Evolutionary conservation across 2,329 filamentous ascomycete species (phyloP).

Genomic region (Zasmidium angulare): DNA sequence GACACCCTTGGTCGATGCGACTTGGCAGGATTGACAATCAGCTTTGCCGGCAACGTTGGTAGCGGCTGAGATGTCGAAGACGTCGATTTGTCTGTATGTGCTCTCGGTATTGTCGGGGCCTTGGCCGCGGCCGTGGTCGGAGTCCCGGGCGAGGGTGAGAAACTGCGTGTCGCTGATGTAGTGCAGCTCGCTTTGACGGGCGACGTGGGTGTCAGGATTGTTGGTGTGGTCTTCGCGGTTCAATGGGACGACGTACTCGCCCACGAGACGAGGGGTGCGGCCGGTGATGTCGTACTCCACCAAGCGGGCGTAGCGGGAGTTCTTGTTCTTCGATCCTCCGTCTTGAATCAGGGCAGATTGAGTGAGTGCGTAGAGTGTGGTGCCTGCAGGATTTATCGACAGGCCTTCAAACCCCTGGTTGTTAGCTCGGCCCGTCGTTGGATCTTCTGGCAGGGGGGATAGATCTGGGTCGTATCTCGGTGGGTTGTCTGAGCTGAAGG

Average conservation of each 20-base stretch:
- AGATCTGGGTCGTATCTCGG: conserved; percentile 58
- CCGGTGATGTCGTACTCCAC: conserved; percentile 62
- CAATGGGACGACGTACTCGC: conserved; percentile 66
- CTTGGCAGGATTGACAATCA: conserved; percentile 39
- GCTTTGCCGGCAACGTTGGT: conserved; percentile 61
- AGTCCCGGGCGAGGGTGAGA: conserved; percentile 66
- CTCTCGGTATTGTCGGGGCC: conserved; percentile 47
- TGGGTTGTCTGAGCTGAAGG: conserved; percentile 65
- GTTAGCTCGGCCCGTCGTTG: conserved; percentile 64
- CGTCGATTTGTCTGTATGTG: conserved; percentile 67
- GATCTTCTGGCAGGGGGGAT: conserved; percentile 55
- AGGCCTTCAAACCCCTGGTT: conserved; percentile 76
- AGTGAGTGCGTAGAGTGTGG: conserved; percentile 63
- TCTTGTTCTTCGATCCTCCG: conserved; percentile 56
- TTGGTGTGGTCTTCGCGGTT: conserved; percentile 43
- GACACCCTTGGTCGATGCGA: conserved; percentile 52
- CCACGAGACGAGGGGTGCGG: conserved; percentile 25
- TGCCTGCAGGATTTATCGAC: conserved; percentile 62
- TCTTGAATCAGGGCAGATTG: conserved; percentile 66
- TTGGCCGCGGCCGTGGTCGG: conserved; percentile 58
- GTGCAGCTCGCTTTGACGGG: conserved; percentile 69
- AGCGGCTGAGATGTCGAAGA: conserved; percentile 63
- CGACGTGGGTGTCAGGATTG: conserved; percentile 55
- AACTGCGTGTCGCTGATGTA: conserved; percentile 64
- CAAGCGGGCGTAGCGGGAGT: conserved; percentile 59